phyloP scores from a whole-genome alignment of 1,139 yeast genomes.

The Kodamaea anthophila region DNA sequence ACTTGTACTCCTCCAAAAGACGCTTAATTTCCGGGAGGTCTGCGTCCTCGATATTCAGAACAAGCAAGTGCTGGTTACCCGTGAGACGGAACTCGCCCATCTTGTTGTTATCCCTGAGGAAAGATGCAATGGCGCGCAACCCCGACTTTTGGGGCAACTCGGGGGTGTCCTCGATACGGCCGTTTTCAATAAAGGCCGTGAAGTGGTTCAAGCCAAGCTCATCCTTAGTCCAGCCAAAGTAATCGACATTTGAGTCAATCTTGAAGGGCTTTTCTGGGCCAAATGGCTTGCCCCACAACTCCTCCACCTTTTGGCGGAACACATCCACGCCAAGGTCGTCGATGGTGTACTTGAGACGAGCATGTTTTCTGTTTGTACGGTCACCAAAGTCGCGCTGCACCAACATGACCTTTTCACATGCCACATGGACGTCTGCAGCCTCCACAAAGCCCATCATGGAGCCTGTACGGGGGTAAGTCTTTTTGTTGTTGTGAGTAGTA shows the following conservation, averaged over 20 bases:
- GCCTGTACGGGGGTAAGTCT: conserved; percentile 95
- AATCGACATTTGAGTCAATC: conserved; percentile 83
- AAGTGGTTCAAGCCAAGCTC: conserved; percentile 84
- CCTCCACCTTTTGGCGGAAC: conserved; percentile 77
- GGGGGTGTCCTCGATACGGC: conserved; percentile 91
- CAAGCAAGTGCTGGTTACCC: conserved; percentile 88
- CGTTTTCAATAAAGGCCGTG: conserved; percentile 93
- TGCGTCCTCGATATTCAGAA: conserved; percentile 67
- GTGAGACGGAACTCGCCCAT: conserved; percentile 89
- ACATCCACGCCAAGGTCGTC: conserved; percentile 86
- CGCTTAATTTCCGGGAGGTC: conserved; percentile 59
- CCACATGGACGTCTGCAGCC: conserved; percentile 63
- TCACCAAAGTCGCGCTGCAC: conserved; percentile 96
- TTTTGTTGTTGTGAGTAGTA: conserved; percentile 90
- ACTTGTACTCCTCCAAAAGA: conserved; percentile 64
- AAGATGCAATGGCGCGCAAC: conserved; percentile 68
- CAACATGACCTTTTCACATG: conserved; percentile 86
- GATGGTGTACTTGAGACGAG: conserved; percentile 93
- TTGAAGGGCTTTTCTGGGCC: conserved; percentile 65
- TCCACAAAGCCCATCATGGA: conserved; percentile 74
- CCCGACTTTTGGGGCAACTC: conserved; percentile 90
- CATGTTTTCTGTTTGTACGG: conserved; percentile 94
- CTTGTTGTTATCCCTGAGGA: conserved; percentile 38
- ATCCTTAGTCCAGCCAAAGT: conserved; percentile 91
- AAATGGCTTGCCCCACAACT: conserved; percentile 69